These are phyloP conservation scores for Yamadazyma oceani DNA, from an alignment of 1,139 yeast species.

Conservation along the genomic window DNA sequence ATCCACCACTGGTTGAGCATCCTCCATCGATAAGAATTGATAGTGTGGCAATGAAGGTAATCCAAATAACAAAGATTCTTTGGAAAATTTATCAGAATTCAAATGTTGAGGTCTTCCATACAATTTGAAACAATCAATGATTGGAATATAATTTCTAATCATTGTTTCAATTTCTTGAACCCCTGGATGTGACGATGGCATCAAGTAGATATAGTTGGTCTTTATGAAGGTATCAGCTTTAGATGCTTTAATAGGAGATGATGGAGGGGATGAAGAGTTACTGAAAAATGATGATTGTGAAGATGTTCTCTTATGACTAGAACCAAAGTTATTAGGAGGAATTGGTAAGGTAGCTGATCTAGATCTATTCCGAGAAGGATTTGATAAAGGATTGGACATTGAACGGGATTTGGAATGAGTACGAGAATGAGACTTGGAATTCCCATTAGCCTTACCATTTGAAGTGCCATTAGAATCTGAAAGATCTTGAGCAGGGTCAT, in stretches of 20 bases:
- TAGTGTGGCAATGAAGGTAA: slow-evolving; percentile 58
- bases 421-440: neutral
- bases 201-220: slow-evolving; percentile 44
- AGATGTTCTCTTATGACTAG: slow-evolving; percentile 22
- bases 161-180: slow-evolving; percentile 57
- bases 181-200: slow-evolving; percentile 58
- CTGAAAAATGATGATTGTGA: slow-evolving; percentile 22
- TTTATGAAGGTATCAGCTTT: slow-evolving; percentile 28
- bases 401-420: neutral
- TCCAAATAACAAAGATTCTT: slow-evolving; percentile 51
- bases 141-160: slow-evolving; percentile 53
- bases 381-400: slow-evolving; percentile 14
- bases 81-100: slow-evolving; percentile 44
- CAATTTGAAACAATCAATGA: slow-evolving; percentile 52
- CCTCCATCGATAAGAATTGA: slow-evolving; percentile 45
- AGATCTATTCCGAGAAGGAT: slow-evolving; percentile 2
- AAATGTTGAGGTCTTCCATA: slow-evolving; percentile 57
- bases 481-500: slow-evolving; percentile 1
- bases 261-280: slow-evolving; percentile 19
- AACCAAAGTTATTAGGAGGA: slow-evolving; percentile 7
- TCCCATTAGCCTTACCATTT: slow-evolving; percentile 1
- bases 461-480: slow-evolving; percentile 1
- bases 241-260: slow-evolving; percentile 8
- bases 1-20: slow-evolving; percentile 35
- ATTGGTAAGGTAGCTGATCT: slow-evolving; percentile 3